Conservation (phyloP, 345 rosid species). For the Gossypium longicalyx region DNA sequence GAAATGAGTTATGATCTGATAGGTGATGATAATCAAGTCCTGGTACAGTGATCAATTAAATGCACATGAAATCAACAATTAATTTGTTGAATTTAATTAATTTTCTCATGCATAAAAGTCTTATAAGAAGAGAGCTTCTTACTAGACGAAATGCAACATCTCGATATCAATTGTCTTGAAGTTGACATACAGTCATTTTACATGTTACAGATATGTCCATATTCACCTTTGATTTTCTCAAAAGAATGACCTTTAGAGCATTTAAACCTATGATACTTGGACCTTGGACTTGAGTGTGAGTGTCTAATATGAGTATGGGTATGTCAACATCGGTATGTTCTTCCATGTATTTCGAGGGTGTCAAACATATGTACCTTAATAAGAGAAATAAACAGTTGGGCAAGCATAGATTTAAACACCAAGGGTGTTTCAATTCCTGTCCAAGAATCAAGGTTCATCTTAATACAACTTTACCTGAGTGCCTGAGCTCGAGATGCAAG, state of each 20-base stretch:
- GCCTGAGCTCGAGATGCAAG: conserved; percentile 94
- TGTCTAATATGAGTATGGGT: not conserved
- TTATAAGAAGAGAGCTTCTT: not conserved
- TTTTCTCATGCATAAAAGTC: no score
- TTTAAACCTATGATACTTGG: not conserved
- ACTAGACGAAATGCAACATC: not conserved
- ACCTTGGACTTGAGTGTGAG: not conserved
- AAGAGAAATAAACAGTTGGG: not conserved
- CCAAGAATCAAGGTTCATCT: not conserved
- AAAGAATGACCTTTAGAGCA: not conserved
- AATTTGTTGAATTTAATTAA: no score
- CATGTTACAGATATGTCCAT: not conserved
- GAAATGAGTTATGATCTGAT: not conserved
- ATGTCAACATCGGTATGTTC: not conserved
- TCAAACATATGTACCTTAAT: not conserved
- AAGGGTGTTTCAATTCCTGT: not conserved
- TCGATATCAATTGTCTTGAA: not conserved
- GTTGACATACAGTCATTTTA: not conserved
- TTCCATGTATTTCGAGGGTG: not conserved
- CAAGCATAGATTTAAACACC: not conserved
- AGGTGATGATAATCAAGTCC: not conserved
- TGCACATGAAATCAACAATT: no score
- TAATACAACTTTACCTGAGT: conserved; percentile 50
- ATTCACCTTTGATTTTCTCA: not conserved
- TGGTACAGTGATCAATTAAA: not conserved